Percentiles rank a stretch among this genome's conserved stretches.
phyloP scores from a whole-genome alignment of 2,329 filamentous ascomycete genomes.

The Immersiporthe knoxdaviesiana region DNA sequence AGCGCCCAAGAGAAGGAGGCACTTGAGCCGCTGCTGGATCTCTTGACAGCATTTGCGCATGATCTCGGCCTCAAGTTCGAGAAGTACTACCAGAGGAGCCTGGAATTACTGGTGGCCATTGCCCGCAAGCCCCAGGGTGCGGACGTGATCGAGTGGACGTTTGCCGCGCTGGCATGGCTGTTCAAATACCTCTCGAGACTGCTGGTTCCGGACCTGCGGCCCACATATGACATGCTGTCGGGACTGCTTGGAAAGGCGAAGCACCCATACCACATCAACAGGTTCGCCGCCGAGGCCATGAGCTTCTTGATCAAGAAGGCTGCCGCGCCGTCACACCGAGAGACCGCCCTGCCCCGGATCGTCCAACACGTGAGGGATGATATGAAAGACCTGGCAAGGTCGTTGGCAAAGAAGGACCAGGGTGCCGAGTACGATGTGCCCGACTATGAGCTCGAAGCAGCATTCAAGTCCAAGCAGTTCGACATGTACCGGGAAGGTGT shows the following conservation, averaged over 20 bases:
- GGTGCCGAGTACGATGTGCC: conserved; percentile 11
- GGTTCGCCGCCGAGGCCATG: conserved; percentile 92
- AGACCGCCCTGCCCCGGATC: conserved; percentile 72
- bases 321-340: conserved; percentile 74
- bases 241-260: conserved; percentile 81
- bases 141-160: conserved; percentile 97
- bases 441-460: conserved; percentile 24
- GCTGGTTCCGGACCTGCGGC: conserved; percentile 80
- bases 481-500: conserved; percentile 81
- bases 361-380: conserved; percentile 73
- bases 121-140: conserved; percentile 77
- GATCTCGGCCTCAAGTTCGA: conserved; percentile 88
- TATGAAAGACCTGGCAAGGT: conserved; percentile 49
- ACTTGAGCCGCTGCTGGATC: conserved; percentile 81
- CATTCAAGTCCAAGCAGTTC: conserved; percentile 59
- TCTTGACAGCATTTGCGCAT: conserved; percentile 93
- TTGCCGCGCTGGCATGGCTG: conserved; percentile 88
- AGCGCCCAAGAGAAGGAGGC: conserved; percentile 76
- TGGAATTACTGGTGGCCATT: conserved; percentile 76
- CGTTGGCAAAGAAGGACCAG: conserved; percentile 18
- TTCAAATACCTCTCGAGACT: conserved; percentile 96
- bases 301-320: conserved; percentile 93
- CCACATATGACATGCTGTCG: conserved; percentile 81
- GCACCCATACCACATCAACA: conserved; percentile 83
- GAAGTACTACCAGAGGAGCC: conserved; percentile 77